A percentile compares a stretch with the other conserved stretches of the same genome.
Conservation (phyloP, 202 grass and related monocot genomes). For the Setaria italica region DNA sequence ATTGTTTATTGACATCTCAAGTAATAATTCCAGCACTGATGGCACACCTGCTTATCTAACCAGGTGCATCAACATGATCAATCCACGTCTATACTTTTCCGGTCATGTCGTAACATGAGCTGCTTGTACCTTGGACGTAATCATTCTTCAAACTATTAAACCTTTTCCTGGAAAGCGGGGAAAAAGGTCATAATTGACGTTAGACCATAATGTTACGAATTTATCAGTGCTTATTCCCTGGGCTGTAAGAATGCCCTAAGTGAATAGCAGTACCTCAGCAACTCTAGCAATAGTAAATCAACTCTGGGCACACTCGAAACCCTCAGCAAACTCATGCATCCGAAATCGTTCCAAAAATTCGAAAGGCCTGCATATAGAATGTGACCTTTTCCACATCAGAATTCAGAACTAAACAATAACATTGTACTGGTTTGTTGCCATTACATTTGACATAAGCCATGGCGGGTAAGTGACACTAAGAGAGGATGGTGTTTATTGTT, state of each 20-base stretch:
- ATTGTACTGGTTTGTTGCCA: not conserved
- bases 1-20: conserved; percentile 48
- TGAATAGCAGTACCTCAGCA: conserved; percentile 40
- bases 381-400: conserved; percentile 19
- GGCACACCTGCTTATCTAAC: conserved; percentile 32
- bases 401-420: conserved; percentile 31
- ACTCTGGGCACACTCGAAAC: conserved; percentile 91
- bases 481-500: not conserved
- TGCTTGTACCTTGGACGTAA: conserved; percentile 28
- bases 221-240: not conserved
- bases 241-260: conserved; percentile 5
- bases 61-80: conserved; percentile 26
- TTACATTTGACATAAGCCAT: conserved; percentile 2
- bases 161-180: conserved; percentile 8
- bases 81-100: conserved; percentile 23
- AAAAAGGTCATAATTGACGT: conserved; percentile 18
- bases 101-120: not conserved
- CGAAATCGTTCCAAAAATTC: conserved; percentile 78
- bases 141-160: not conserved
- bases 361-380: conserved; percentile 62
- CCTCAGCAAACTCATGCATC: conserved; percentile 90
- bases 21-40: conserved; percentile 29
- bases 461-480: conserved; percentile 1
- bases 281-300: conserved; percentile 51
- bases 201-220: conserved; percentile 16